A percentile compares a stretch with the other conserved stretches of the same genome.
These are phyloP conservation scores for Alternaria angustiovoidea DNA, from an alignment of 2,329 filamentous ascomycete genomes.

Conservation along the genomic window DNA sequence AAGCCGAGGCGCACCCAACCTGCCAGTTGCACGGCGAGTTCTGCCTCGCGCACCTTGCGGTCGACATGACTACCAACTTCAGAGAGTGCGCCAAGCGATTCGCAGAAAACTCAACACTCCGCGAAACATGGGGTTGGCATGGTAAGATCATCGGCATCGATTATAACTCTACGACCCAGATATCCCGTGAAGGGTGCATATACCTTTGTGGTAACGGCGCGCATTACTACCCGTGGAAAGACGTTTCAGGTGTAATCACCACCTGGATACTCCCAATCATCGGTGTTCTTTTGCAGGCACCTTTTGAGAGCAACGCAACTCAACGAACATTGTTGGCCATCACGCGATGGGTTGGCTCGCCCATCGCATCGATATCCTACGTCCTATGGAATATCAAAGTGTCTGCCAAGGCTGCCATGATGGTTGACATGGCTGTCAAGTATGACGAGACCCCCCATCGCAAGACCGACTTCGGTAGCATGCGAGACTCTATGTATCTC, in stretches of 20 bases:
- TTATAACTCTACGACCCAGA: conserved; percentile 31
- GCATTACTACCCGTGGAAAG: conserved; percentile 46
- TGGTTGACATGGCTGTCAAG: conserved; percentile 51
- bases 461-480: conserved; percentile 47
- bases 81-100: conserved; percentile 8
- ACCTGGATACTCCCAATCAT: conserved; percentile 54
- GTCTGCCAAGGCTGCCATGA: conserved; percentile 49
- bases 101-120: neutral
- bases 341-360: conserved; percentile 49
- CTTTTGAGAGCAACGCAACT: conserved; percentile 53
- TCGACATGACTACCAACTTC: neutral
- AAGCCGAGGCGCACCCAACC: neutral
- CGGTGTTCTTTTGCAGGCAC: conserved; percentile 52
- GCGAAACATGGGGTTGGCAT: conserved; percentile 28
- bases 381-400: conserved; percentile 55
- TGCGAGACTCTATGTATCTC: conserved; percentile 57
- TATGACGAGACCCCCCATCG: conserved; percentile 41
- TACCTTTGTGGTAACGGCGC: conserved; percentile 44
- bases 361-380: conserved; percentile 49
- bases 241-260: conserved; percentile 46
- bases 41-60: neutral
- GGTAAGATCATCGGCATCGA: conserved; percentile 20
- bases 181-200: conserved; percentile 45
- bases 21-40: neutral
- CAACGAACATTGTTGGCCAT: conserved; percentile 49